Base-by-base conservation (phyloP, 805 yeast genomes). In the Barnettozyma populi region DNA sequence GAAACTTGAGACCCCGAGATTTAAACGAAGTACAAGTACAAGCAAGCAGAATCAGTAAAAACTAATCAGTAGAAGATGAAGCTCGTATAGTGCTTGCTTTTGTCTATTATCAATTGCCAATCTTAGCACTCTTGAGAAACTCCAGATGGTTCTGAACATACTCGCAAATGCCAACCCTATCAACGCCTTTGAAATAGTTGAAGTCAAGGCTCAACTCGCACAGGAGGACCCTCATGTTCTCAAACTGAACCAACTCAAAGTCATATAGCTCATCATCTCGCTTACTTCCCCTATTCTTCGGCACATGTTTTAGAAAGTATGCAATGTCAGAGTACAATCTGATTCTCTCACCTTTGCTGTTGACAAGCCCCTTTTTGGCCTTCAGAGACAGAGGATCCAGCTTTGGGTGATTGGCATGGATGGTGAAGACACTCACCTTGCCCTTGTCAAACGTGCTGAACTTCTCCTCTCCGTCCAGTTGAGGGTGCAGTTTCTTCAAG, bases 371-470 rank as follows among this genome's bases (percentile, higher is more conserved):
- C 21, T 25, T 24, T 6, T 27, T 25, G 10, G n/a, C 20, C 34
- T 16, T n/a, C 20, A 39, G 21, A 2, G 7, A 16, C 34, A 39
- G 13, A 21, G 42, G 42, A 16, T 39, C 23, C 19, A 39, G 16
- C 34, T 39, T 39, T 16, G 42, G 42, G 23, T 25, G 31, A 19
- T 39, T 39, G 32, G 42, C 31, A 25, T 39, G 42, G 42, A 39
- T 39, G n/a, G 42, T 39, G 42, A 39, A 39, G 16, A 24, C 42
- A 16, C 6, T 25, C 18, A 27, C 42, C 21, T 39, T 39, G 32
- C n/a, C 7, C 32, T 25, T 25, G 16, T 24, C 23, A 27, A 24
- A 39, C 10, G 11, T 16, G 13, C 21, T 37, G 42, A 39, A 39
- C 9, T 13, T 23, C 3, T 23, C 14, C n/a, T 24, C 42, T 7